These are phyloP conservation scores for Penicillium psychrofluorescens DNA, from an alignment of 495 filamentous ascomycete species.

Conservation along the genomic window DNA sequence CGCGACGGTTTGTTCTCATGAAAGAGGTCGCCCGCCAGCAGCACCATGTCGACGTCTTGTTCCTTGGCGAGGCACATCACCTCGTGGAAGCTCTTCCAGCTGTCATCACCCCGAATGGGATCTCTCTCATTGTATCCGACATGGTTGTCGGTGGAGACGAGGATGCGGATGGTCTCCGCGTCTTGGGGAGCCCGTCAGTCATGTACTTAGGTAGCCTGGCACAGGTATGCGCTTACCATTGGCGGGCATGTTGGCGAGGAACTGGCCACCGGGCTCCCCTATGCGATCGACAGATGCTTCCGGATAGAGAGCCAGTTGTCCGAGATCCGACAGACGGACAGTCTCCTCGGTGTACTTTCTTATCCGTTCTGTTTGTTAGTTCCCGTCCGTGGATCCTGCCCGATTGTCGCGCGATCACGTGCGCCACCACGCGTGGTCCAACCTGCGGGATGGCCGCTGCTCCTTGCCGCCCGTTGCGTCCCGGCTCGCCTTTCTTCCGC, in stretches of 20 bases:
- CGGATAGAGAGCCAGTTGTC: too few relatives aligned
- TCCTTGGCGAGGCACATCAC: slow-evolving; percentile 85
- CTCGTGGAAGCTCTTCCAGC: slow-evolving; percentile 94
- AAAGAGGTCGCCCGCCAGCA: slow-evolving; percentile 91
- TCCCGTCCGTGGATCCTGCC: too few relatives aligned
- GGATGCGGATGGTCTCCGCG: slow-evolving; percentile 88
- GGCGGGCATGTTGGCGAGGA: slow-evolving; percentile 16
- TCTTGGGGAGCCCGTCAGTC: slow-evolving; percentile 31
- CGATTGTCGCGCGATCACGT: slow-evolving; percentile 10
- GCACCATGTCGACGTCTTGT: slow-evolving; percentile 91
- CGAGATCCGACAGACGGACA: too few relatives aligned
- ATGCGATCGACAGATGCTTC: too few relatives aligned
- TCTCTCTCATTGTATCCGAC: slow-evolving; percentile 95
- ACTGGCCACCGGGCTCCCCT: background rate
- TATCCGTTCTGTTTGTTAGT: too few relatives aligned
- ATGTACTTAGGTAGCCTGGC: background rate
- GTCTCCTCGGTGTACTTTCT: too few relatives aligned
- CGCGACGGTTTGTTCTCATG: slow-evolving; percentile 98
- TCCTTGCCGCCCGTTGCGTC: slow-evolving; percentile 7
- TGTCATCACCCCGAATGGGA: slow-evolving; percentile 87
- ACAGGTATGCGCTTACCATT: slow-evolving; percentile 12
- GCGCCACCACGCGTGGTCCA: background rate
- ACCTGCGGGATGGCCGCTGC: slow-evolving; percentile 12
- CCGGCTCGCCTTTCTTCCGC: slow-evolving; percentile 5
- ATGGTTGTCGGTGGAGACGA: slow-evolving; percentile 93